Evolutionary conservation across 495 filamentous ascomycete species (phyloP), one percentile per base, ranked within the genome.

Genomic region (Aspergillus coremiiformis): DNA sequence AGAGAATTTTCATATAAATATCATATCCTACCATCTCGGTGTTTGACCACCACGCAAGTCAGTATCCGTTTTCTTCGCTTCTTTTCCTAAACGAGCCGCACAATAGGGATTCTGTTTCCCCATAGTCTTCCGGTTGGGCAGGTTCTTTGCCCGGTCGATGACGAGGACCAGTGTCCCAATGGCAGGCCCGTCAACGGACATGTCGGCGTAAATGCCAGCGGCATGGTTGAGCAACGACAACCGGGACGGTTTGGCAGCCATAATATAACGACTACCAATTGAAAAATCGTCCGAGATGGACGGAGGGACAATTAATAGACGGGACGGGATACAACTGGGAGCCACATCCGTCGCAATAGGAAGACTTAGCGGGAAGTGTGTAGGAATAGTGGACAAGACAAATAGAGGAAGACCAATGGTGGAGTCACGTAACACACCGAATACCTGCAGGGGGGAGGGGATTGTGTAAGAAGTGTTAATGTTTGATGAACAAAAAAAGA

Each of bases 41-140:
- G 92, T 97, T 70, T 99, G 93, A 39, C 93, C 93, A 52, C 93
- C 93, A 62, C 93, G 77, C 54, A 90, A 82, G 70, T 99, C 94
- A 5, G 91, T 96, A 23, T 87, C 87, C 1, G 93, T 99, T 72
- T 96, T 96, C 78, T 95, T 95, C 15, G 92, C 94, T 69, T 97
- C 92, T 67, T 99, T 99, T 9, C 92, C 93, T 26, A 99, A 69
- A 39, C 93, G 78, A 30, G 88, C 90, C 42, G 94, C 92, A 69
- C 90, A 96, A 65, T 96, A 99, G 6, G 94, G 91, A 66, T 96
- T 90, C 71, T 99, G 93, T 72, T 99, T 99, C 49, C 94, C 92
- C 77, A 97, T 95, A 2, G 89, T 89, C 74, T 92, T 92, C 54
- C 89, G 74, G 67, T 97, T 99, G 35, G 94, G 93, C 49, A 99